A percentile compares a stretch with the other conserved stretches of the same genome.
Conservation (phyloP, 2,329 filamentous ascomycete genomes). For the Colletotrichum acutatum region DNA sequence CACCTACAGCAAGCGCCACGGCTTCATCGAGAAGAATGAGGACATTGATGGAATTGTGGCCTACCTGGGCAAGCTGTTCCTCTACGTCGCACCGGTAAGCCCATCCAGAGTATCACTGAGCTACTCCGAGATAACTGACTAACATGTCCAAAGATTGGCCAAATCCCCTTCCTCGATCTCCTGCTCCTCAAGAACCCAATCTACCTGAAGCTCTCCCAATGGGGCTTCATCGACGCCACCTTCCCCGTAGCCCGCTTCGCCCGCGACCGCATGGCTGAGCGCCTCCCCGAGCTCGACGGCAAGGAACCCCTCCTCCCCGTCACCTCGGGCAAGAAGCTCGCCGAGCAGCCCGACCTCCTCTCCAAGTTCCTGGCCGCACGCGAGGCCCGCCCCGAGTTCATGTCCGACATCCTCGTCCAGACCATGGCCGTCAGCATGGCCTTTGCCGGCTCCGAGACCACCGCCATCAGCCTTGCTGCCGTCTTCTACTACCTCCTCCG, state of each 20-base stretch:
- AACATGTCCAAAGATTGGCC: constrained; percentile 66
- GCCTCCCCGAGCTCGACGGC: constrained; percentile 59
- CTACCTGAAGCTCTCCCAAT: constrained; percentile 73
- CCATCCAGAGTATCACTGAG: not conserved
- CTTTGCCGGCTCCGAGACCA: constrained; percentile 83
- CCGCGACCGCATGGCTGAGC: constrained; percentile 72
- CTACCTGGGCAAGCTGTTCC: constrained; percentile 72
- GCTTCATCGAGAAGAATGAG: constrained; percentile 79
- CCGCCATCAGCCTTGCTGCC: constrained; percentile 76
- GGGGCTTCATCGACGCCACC: constrained; percentile 74
- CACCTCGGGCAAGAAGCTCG: constrained; percentile 48
- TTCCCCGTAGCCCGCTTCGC: constrained; percentile 82
- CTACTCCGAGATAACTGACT: not conserved
- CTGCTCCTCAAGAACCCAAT: constrained; percentile 81
- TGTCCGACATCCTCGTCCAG: constrained; percentile 76
- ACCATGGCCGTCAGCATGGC: constrained; percentile 79
- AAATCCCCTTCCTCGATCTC: constrained; percentile 78
- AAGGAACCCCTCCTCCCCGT: constrained; percentile 50
- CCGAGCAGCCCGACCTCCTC: constrained; percentile 68
- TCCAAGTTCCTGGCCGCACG: constrained; percentile 79
- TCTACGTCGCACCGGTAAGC: constrained; percentile 76
- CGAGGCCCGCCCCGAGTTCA: constrained; percentile 75
- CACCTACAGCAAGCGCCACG: constrained; percentile 79
- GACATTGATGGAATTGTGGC: constrained; percentile 80
- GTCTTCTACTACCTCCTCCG: constrained; percentile 81